Percentiles rank a stretch among this genome's conserved stretches.
Conservation (phyloP, 768 basidiomycete species). For the Rhizopogon roseolus region DNA sequence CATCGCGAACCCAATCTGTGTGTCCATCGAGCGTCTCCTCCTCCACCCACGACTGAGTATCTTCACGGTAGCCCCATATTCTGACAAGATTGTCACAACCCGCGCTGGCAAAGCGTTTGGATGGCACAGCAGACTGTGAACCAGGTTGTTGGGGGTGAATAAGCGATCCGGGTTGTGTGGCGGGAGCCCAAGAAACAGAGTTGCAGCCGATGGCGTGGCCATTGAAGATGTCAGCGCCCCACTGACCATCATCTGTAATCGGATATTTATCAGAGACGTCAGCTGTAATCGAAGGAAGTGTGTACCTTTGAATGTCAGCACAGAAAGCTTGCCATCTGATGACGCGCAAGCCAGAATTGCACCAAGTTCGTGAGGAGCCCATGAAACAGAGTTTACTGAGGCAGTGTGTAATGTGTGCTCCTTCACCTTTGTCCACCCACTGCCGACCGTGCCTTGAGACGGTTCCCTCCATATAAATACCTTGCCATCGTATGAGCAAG, state of each 20-base stretch:
- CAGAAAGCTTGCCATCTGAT: constrained; percentile 95
- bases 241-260: constrained; percentile 84
- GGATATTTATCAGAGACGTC: not conserved
- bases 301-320: constrained; percentile 93
- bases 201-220: constrained; percentile 97
- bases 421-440: constrained; percentile 90
- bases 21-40: constrained; percentile 91
- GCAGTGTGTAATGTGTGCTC: constrained; percentile 94
- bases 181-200: constrained; percentile 96
- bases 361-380: constrained; percentile 98
- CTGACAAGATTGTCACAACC: constrained; percentile 95
- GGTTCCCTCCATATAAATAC: constrained; percentile 99
- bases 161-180: constrained; percentile 79
- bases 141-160: constrained; percentile 60
- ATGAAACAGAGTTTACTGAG: constrained; percentile 95
- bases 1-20: constrained; percentile 96
- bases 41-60: constrained; percentile 83
- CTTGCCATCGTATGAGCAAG: constrained; percentile 98
- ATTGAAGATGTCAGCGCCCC: constrained; percentile 92
- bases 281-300: constrained; percentile 4
- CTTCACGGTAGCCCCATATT: constrained; percentile 90
- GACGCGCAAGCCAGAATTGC: constrained; percentile 96
- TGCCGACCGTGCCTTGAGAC: constrained; percentile 40
- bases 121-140: constrained; percentile 36
- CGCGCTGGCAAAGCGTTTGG: constrained; percentile 92